A percentile compares a stretch with the other conserved stretches of the same genome.
These are phyloP conservation scores for Clavispora fructus DNA, from an alignment of 805 yeast species.

Conservation along the genomic window DNA sequence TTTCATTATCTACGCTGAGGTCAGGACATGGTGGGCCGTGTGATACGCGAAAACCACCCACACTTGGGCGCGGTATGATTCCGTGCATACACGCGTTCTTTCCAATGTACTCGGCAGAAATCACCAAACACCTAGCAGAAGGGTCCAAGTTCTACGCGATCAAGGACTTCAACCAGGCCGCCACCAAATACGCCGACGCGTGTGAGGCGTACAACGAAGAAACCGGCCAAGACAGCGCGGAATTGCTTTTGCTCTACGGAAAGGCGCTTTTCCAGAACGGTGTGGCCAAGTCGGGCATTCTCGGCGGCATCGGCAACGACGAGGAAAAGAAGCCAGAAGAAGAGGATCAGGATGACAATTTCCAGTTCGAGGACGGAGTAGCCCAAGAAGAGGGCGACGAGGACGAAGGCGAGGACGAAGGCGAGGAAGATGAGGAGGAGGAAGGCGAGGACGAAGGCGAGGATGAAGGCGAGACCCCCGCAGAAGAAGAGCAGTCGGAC, in stretches of 20 bases:
- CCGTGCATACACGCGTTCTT: not conserved
- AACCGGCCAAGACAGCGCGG: slow-evolving; percentile 63
- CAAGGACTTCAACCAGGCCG: slow-evolving; percentile 64
- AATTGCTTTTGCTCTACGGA: slow-evolving; percentile 71
- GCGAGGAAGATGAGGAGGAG: slow-evolving; percentile 9
- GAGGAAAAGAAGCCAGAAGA: slow-evolving; percentile 1
- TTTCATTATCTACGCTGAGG: no score
- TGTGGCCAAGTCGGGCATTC: slow-evolving; percentile 65
- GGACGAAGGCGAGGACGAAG: slow-evolving; percentile 19
- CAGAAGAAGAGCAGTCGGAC: slow-evolving; percentile 51
- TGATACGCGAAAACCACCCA: not conserved
- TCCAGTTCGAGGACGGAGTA: slow-evolving; percentile 13
- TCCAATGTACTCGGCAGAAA: slow-evolving; percentile 11
- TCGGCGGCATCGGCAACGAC: slow-evolving; percentile 41
- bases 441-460: slow-evolving; percentile 18
- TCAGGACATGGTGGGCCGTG: no score
- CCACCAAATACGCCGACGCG: slow-evolving; percentile 66
- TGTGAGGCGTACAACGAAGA: slow-evolving; percentile 51
- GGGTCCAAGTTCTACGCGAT: slow-evolving; percentile 64
- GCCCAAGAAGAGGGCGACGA: slow-evolving; percentile 8
- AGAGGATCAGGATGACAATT: slow-evolving; percentile 8
- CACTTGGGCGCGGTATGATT: not conserved
- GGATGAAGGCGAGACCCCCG: slow-evolving; percentile 19
- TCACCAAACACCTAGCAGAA: slow-evolving; percentile 33
- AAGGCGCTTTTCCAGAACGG: slow-evolving; percentile 75